Evolutionary conservation across 1,139 yeast species (phyloP), one percentile per base, ranked within the genome.

Genomic region (Protomyces inundatus): DNA sequence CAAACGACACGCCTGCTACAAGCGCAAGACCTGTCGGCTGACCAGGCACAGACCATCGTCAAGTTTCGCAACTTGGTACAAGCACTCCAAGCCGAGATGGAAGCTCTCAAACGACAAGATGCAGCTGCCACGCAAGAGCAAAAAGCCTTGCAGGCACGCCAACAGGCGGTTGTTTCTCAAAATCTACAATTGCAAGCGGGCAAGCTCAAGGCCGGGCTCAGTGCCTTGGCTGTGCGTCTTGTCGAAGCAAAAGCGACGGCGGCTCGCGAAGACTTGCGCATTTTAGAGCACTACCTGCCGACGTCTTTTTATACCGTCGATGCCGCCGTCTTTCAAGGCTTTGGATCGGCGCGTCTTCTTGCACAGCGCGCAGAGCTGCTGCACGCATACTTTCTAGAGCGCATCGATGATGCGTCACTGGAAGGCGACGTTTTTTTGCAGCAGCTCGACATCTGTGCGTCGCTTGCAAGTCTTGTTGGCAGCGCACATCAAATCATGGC

Each of bases 1-100:
- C 69, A 69, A 71, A 72, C 64, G 39, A 68, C 46, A 42, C 42
- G 62, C n/a, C 36, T 66, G 34, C 54, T 34, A 2, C 64, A 64
- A 32, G 55, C 57, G 10, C 70, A 66, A 34, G 64, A 55, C 4
- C 30, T 60, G 4, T 58, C 61, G 46, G 55, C 62, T 5, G 67
- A 67, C 9, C 69, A 69, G 42, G 77, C 74, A 61, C 67, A 71
- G 23, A 73, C 73, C 0, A 70, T 75, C 34, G 60, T 65, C 12
- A 71, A 70, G 55, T 76, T 73, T 64, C 67, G 74, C 32, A 76
- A 74, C 34, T 68, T 75, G 5, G 76, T 75, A 1, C 60, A 70
- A 1, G 67, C 70, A 6, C 64, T 75, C 7, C 75, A 75, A 57
- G 36, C 69, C 1, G 76, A 75, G 42, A 64, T 75, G 34, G 72